Percentiles rank a stretch among this genome's conserved stretches.
These are phyloP conservation scores for Gossypium sturtianum DNA, from an alignment of 345 rosid species.

Conservation along the genomic window DNA sequence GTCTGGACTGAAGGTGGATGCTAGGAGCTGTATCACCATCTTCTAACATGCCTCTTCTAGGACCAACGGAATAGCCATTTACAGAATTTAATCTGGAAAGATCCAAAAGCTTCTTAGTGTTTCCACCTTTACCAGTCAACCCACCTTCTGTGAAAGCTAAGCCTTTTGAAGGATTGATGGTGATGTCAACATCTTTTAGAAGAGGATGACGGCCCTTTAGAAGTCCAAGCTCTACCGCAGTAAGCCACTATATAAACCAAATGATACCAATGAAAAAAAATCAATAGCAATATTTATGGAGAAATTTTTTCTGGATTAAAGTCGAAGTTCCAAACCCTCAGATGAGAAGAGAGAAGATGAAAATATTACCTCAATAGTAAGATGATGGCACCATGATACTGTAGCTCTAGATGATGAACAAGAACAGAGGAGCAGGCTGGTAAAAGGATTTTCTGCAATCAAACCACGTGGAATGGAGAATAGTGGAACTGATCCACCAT, in stretches of 20 bases:
- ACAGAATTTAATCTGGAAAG: slow-evolving; percentile 28
- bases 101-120: slow-evolving; percentile 38
- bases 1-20: slow-evolving; percentile 23
- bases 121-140: slow-evolving; percentile 29
- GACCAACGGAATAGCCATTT: slow-evolving; percentile 39
- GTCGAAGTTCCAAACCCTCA: background rate
- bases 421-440: slow-evolving; percentile 77
- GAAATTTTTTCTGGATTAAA: background rate
- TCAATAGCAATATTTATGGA: slow-evolving; percentile 1
- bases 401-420: slow-evolving; percentile 46
- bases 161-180: slow-evolving; percentile 63
- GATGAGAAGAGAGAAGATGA: slow-evolving; percentile 12
- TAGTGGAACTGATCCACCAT: slow-evolving; percentile 61
- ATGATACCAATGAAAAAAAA: slow-evolving; percentile 15
- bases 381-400: slow-evolving; percentile 74
- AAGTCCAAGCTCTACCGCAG: slow-evolving; percentile 91
- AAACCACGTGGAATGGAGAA: slow-evolving; percentile 66
- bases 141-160: slow-evolving; percentile 41
- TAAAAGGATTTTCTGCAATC: slow-evolving; percentile 91
- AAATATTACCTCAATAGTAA: slow-evolving; percentile 69
- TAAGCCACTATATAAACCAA: slow-evolving; percentile 67
- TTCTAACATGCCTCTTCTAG: slow-evolving; percentile 26
- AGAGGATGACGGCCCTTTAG: slow-evolving; percentile 98
- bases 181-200: slow-evolving; percentile 71
- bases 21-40: slow-evolving; percentile 24